Evolutionary conservation across 768 basidiomycete species (phyloP).

Genomic region (Scleroderma citrinum): DNA sequence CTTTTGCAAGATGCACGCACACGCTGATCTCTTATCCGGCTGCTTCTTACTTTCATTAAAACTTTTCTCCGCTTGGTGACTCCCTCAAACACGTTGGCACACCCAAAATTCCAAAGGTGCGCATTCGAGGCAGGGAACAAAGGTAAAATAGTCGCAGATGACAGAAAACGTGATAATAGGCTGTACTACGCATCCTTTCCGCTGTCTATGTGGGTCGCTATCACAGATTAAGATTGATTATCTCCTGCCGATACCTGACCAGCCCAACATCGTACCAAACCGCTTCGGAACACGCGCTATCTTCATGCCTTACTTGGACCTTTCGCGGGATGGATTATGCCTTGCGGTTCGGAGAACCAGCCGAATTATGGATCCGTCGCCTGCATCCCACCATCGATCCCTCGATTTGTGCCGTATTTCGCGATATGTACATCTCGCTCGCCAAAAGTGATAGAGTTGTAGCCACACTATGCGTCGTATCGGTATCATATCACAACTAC

Average conservation of each 20-base stretch:
- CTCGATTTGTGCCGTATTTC: background rate
- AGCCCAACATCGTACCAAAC: background rate
- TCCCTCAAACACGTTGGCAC: background rate
- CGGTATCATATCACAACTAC: background rate
- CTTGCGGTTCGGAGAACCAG: background rate
- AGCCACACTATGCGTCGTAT: background rate
- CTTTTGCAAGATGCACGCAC: background rate
- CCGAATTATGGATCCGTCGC: background rate
- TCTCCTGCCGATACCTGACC: background rate
- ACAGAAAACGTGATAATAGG: constrained; percentile 1
- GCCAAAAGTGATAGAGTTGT: too few species aligned
- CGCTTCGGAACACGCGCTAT: background rate
- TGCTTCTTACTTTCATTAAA: background rate
- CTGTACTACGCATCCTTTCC: background rate
- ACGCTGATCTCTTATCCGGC: background rate
- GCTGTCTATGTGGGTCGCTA: background rate
- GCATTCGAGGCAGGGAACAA: background rate
- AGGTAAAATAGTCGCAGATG: background rate
- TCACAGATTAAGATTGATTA: constrained; percentile 5
- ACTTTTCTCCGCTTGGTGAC: background rate
- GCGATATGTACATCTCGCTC: background rate
- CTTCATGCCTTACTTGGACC: background rate
- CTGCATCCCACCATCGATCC: background rate
- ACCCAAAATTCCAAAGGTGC: background rate
- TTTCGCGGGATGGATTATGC: background rate